A percentile compares a stretch with the other conserved stretches of the same genome.
These are phyloP conservation scores for Mortierella sp. DNA, from an alignment of 371 early-diverging fungal genomes.

Conservation along the genomic window DNA sequence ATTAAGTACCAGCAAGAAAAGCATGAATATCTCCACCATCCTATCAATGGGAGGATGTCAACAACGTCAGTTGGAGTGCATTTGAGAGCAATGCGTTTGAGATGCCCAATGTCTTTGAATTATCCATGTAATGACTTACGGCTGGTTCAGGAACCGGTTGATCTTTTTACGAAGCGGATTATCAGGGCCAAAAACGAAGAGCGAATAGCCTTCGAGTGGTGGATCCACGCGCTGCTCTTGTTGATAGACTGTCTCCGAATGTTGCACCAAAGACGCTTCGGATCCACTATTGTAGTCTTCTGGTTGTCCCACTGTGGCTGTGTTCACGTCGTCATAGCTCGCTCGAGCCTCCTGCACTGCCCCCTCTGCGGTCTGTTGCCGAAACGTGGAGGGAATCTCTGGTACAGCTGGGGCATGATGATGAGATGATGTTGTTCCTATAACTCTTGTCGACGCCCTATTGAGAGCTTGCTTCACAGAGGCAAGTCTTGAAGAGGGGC, in stretches of 20 bases:
- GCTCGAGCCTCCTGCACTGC: slow-evolving; percentile 15
- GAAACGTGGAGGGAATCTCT: slow-evolving; percentile 7
- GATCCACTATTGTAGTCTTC: slow-evolving; percentile 5
- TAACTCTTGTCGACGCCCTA: slow-evolving; percentile 49
- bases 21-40: slow-evolving; percentile 58
- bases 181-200: slow-evolving; percentile 47
- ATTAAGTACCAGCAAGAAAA: slow-evolving; percentile 63
- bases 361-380: slow-evolving; percentile 4
- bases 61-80: too few species aligned
- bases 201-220: slow-evolving; percentile 33
- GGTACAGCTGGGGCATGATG: slow-evolving; percentile 9
- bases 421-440: neutral
- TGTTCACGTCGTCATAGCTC: slow-evolving; percentile 6
- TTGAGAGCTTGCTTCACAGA: slow-evolving; percentile 42
- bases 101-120: too few species aligned
- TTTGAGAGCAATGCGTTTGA: too few species aligned
- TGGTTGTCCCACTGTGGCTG: slow-evolving; percentile 2
- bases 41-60: too few species aligned
- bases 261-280: neutral
- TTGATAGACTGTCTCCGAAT: neutral
- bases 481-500: slow-evolving; percentile 13
- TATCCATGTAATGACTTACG: slow-evolving; percentile 8
- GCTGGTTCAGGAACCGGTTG: slow-evolving; percentile 32
- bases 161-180: slow-evolving; percentile 27
- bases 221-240: slow-evolving; percentile 6